Conservation (phyloP, 331 rosid genomes). For the Cydonia oblonga region DNA sequence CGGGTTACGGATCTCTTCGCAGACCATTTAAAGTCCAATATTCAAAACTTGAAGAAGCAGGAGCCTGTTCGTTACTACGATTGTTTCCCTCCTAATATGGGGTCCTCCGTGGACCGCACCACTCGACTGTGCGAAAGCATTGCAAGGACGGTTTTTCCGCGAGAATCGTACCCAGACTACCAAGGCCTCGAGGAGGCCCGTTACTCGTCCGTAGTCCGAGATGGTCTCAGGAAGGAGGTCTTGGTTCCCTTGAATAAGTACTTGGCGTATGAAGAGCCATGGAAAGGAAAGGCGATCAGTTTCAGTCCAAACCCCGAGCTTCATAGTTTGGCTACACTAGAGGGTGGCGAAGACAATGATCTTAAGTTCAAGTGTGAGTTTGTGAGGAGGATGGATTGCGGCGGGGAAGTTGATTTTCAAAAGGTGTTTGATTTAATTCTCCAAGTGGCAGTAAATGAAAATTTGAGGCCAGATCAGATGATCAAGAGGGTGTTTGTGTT, state of each 20-base stretch:
- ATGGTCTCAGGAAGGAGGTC: conserved; percentile 4
- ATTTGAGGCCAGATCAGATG: conserved; percentile 44
- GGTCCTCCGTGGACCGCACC: background rate
- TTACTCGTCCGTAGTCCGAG: too few relatives aligned
- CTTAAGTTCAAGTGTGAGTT: conserved; percentile 27
- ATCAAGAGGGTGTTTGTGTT: conserved; percentile 52
- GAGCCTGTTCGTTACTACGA: background rate
- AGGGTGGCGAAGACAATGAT: conserved; percentile 15
- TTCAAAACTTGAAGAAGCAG: conserved; percentile 4
- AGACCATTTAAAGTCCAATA: background rate
- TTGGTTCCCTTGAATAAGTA: conserved; percentile 5
- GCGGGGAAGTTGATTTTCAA: conserved; percentile 22
- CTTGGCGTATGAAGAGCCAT: conserved; percentile 30
- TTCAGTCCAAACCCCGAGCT: conserved; percentile 10
- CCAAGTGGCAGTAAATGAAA: conserved; percentile 40
- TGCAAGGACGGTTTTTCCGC: conserved; percentile 8
- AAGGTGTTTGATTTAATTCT: conserved; percentile 44
- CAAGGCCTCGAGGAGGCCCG: too few relatives aligned
- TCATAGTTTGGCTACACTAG: background rate
- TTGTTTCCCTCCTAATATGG: background rate
- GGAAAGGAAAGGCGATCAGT: conserved; percentile 53
- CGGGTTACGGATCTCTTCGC: conserved; percentile 19
- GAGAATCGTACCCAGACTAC: background rate
- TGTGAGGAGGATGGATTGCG: background rate
- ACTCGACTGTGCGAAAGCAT: conserved; percentile 14